Conservation (phyloP, 306 rosid genomes). For the Cajanus cajan region DNA sequence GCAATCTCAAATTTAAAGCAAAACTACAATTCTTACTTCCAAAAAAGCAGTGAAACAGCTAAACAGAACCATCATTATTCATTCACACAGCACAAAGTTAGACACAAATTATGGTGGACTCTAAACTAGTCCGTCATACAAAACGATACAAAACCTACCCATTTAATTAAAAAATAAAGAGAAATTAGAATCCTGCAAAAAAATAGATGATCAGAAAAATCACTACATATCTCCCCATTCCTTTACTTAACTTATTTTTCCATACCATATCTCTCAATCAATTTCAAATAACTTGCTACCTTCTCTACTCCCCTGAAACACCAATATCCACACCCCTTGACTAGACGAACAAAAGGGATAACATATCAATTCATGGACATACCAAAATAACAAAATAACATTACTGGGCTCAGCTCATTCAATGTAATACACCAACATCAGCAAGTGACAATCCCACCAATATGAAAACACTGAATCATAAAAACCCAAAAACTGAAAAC, state of each 20-base stretch:
- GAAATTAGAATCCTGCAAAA: background rate
- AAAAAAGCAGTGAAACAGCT: background rate
- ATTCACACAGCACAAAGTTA: background rate
- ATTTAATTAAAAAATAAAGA: background rate
- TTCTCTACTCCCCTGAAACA: background rate
- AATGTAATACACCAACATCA: background rate
- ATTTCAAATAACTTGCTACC: slow-evolving; percentile 2
- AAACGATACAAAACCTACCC: background rate
- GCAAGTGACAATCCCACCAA: background rate
- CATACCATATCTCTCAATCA: background rate
- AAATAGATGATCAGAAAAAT: slow-evolving; percentile 11
- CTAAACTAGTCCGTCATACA: background rate
- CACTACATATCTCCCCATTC: background rate
- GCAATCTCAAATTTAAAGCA: slow-evolving; percentile 23
- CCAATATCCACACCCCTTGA: background rate
- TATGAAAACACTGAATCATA: background rate
- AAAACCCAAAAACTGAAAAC: background rate
- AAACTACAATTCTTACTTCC: background rate
- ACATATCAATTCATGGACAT: background rate
- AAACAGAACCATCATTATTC: background rate
- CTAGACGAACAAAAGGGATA: background rate
- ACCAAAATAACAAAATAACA: background rate
- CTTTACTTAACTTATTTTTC: background rate
- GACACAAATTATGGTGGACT: background rate
- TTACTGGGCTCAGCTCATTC: background rate